Base-by-base conservation (phyloP, 2,329 filamentous ascomycete species). In the Cercospora zeina region DNA sequence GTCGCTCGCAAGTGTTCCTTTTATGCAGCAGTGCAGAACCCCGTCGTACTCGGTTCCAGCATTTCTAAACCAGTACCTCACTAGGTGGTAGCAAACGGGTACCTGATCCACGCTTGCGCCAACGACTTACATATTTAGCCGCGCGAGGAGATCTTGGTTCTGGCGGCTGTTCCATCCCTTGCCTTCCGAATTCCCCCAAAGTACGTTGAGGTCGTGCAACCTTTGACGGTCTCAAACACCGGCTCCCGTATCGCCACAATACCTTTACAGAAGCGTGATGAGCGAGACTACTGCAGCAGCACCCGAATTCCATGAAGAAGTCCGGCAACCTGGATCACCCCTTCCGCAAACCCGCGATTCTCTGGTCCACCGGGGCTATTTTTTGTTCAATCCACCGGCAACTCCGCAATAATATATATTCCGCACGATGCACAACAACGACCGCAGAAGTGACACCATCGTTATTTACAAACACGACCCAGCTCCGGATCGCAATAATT, bases 131-230 rank as follows among this genome's bases (percentile, higher is more conserved):
- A n/a, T n/a, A n/a, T 27, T 27, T 49, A 49, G 42, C 42, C 42
- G 42, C 42, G 42, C 42, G 42, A 49, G 42, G 9, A 13, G 21
- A 49, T 14, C 21, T 49, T 49, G 42, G 42, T 49, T 27, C 42
- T 49, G 42, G 42, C 42, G 42, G 42, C 42, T 49, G 42, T 49
- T 21, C 27, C 27, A 49, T 7, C 21, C 42, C 14, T 49, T 49
- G 21, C 42, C 21, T 49, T 30, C 42, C 42, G 42, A 49, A 49
- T 49, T 21, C 42, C 6, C 27, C 13, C 42, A 49, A 49, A 49
- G 42, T 19, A 49, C n/a, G n/a, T n/a, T n/a, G n/a, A n/a, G 42
- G 42, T 49, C 42, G 42, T 49, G 42, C 11, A 49, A 49, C 42
- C 11, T 14, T 24, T 49, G 42, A 49, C 42, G 42, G 27, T 49